Evolutionary conservation across 2,329 filamentous ascomycete genomes (phyloP), one percentile per base, ranked within the genome.

Genomic region (Xylariomycetidae sp.): DNA sequence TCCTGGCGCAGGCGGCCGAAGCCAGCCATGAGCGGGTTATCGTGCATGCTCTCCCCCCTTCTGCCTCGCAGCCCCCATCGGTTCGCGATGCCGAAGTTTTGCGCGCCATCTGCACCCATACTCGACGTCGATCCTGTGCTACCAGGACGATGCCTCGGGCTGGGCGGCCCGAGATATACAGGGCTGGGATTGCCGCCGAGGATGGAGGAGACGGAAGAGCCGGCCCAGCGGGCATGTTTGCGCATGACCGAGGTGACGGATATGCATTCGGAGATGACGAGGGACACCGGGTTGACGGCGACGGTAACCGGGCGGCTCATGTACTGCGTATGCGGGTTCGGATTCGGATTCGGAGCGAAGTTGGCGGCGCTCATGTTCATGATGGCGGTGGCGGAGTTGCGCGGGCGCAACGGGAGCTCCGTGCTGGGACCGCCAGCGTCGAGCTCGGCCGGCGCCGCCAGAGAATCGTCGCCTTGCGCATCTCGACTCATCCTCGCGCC

Each of bases 231-330:
- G 44, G 88, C 85, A 74, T 95, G 83, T 66, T 98, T 98, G 54
- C 94, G 89, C 75, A 98, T 95, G 40, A 89, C 88, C 42, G 90
- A 95, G 10, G 92, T 96, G 64, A 98, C 90, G 28, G 89, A 90
- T 57, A 96, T 96, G 62, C 92, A 98, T 79, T 98, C 92, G 62
- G 90, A 95, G 43, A 94, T 95, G 46, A 98, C 88, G 50, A 98
- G 70, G 30, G 88, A 89, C 37, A 95, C 82, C 2, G 89, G 88
- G 53, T 95, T 86, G 47, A 95, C 83, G 26, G 89, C 86, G 42
- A 95, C 86, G 20, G 85, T 77, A 19, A 89, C 71, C 6, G 74
- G 74, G 13, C 73, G 70, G 50, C 68, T 76, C 50, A 74, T 65
- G 49, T 77, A 78, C 47, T 74, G 69, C 64, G 75, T 74, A 43